phyloP scores from a whole-genome alignment of 495 filamentous ascomycete genomes.

The Neurospora sp. region DNA sequence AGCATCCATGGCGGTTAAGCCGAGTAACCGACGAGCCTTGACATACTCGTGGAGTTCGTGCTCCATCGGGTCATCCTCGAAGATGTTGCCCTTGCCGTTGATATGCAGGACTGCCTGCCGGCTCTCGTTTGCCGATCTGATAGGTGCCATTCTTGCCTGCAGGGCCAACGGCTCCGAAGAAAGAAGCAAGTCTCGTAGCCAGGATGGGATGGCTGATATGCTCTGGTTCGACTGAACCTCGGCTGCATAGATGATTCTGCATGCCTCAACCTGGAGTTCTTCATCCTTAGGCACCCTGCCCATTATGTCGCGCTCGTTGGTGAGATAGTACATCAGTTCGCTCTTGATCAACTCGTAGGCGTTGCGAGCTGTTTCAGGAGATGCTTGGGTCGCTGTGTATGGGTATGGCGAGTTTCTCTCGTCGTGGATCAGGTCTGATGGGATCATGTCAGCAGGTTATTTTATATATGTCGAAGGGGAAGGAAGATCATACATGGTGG shows the following conservation, averaged over 20 bases:
- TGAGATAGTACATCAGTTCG: conserved; percentile 35
- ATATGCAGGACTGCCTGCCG: conserved; percentile 29
- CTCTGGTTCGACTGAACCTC: conserved; percentile 21
- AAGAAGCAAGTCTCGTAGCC: conserved; percentile 46
- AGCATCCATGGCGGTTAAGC: conserved; percentile 42
- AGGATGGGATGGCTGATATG: conserved; percentile 27
- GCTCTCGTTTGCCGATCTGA: conserved; percentile 22
- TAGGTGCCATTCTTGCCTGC: conserved; percentile 27
- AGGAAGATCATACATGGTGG: conserved; percentile 44
- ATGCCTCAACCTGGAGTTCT: conserved; percentile 35
- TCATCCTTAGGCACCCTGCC: conserved; percentile 27
- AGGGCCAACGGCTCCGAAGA: conserved; percentile 25
- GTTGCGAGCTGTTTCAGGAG: conserved; percentile 27
- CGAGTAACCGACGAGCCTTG: conserved; percentile 35
- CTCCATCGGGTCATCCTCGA: conserved; percentile 39
- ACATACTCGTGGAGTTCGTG: conserved; percentile 39
- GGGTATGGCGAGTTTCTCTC: conserved; percentile 41
- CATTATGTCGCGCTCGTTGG: conserved; percentile 18
- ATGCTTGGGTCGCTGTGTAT: conserved; percentile 29
- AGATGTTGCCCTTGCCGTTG: conserved; percentile 38
- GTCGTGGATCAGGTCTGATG: conserved; percentile 45
- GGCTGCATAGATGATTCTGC: conserved; percentile 30
- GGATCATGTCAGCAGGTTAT: conserved; percentile 4
- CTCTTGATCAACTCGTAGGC: conserved; percentile 44
- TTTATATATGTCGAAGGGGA: neutral